These are phyloP conservation scores for Triangularia setosa DNA, from an alignment of 2,329 filamentous ascomycete genomes.

Conservation along the genomic window DNA sequence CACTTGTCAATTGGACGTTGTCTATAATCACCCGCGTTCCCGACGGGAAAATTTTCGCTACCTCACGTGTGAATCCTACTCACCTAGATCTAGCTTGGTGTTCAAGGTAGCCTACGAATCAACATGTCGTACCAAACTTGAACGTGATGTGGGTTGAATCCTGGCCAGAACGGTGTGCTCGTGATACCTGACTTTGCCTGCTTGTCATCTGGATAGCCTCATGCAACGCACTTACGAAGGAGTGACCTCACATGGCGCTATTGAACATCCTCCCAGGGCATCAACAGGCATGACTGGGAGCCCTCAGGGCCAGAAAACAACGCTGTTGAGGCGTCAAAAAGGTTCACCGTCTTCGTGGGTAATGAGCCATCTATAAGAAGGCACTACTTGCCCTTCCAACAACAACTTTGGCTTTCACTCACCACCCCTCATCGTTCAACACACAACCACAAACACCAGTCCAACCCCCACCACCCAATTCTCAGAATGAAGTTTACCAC, in stretches of 20 bases:
- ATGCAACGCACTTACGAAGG: not conserved
- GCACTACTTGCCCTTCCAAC: not conserved
- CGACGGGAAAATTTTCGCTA: too few species aligned
- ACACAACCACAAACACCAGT: not conserved
- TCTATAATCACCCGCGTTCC: too few species aligned
- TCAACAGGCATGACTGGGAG: not conserved
- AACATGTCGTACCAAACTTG: not conserved
- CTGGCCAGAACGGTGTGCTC: not conserved
- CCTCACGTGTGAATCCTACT: too few species aligned
- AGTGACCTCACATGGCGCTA: not conserved
- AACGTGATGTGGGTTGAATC: not conserved
- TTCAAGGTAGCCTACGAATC: not conserved
- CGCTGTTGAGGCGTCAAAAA: not conserved
- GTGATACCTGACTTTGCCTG: not conserved
- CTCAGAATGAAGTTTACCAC: constrained; percentile 5
- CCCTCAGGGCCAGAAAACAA: not conserved
- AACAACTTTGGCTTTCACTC: not conserved
- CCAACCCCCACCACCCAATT: not conserved
- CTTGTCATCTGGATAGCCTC: not conserved
- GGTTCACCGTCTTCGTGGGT: not conserved
- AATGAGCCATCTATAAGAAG: not conserved
- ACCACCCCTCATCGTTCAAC: not conserved
- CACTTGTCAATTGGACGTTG: too few species aligned
- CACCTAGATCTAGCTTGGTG: not conserved
- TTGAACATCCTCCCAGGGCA: not conserved